Base-by-base conservation (phyloP, 805 yeast species). In the Peterozyma xylosa region DNA sequence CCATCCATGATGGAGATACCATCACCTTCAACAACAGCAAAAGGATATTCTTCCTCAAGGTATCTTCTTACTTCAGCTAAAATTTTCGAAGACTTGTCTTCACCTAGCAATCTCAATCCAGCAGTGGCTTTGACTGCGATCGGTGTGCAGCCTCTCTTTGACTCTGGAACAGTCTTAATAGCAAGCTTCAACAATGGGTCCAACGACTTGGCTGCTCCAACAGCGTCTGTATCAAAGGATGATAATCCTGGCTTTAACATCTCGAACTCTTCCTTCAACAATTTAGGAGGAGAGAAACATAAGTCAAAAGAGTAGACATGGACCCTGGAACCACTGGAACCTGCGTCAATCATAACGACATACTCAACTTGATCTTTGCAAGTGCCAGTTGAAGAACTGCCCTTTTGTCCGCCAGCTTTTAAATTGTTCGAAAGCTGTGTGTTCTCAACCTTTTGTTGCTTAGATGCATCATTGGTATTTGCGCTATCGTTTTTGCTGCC, bases 91-190 rank as follows among this genome's bases (percentile, higher is more conserved):
- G 96, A 74, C 60, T 84, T 84, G 41, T 73, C 82, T 42, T 76
- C 78, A 45, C 99, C 98, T 42, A 90, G 70, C 50, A 84, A 60
- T 64, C 99, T 79, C 58, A 93, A 74, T 35, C 99, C 99, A 29
- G 99, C 99, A 40, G 99, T 93, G 43, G 99, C 99, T 68, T 90
- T 91, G 38, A 93, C 96, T 1, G 97, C 95, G 39, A 93, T 76
- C 6, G 98, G 99, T 2, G 98, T 81, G 67, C 98, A 93, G 0
- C 70, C 63, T 55, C 80, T 88, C 56, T 74, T 68, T 37, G 73
- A 73, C 48, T 73, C 71, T 32, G 99, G 99, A 42, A 93, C 86
- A 13, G 79, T 64, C 33, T 79, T 70, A 53, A 90, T 56, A 0
- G 99, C 99, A 11, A 76, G 53, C 30, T 86, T 71, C 53, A 93